Conservation (phyloP, 1,284 basidiomycete genomes). For the Leccinum olivaceoglutinosum region DNA sequence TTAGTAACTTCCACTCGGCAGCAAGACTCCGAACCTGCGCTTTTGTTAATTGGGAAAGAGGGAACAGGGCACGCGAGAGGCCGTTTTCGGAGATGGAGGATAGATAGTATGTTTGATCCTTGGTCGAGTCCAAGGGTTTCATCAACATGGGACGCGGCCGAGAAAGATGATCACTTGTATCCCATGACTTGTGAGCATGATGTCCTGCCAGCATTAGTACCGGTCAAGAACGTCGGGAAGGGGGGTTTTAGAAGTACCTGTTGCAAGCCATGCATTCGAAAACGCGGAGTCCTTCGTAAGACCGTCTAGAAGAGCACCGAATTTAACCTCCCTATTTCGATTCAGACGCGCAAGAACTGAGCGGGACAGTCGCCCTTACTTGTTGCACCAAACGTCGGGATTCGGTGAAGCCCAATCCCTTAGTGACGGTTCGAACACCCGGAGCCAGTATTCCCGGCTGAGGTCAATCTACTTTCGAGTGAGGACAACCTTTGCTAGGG, state of each 20-base stretch:
- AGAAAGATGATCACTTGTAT: slow-evolving; percentile 12
- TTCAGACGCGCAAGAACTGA: background rate
- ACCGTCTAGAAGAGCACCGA: slow-evolving; percentile 76
- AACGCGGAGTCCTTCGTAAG: slow-evolving; percentile 37
- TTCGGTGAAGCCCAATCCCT: slow-evolving; percentile 80
- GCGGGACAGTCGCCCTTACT: slow-evolving; percentile 34
- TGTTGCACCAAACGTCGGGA: slow-evolving; percentile 92
- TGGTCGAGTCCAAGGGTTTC: slow-evolving; percentile 60
- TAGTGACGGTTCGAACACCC: slow-evolving; percentile 83
- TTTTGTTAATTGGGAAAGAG: slow-evolving; percentile 68
- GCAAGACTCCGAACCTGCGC: slow-evolving; percentile 78
- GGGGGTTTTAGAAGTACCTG: slow-evolving; percentile 42
- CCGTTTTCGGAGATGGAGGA: slow-evolving; percentile 68
- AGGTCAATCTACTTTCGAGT: slow-evolving; percentile 61
- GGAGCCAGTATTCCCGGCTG: slow-evolving; percentile 82
- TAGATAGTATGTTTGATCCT: slow-evolving; percentile 95
- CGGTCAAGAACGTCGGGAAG: slow-evolving; percentile 2
- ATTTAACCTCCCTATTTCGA: slow-evolving; percentile 80
- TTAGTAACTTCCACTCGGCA: slow-evolving; percentile 59
- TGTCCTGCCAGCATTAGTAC: slow-evolving; percentile 53
- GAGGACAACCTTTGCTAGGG: slow-evolving; percentile 7
- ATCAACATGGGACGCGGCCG: slow-evolving; percentile 55
- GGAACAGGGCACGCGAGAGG: slow-evolving; percentile 72
- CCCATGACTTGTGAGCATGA: slow-evolving; percentile 76
- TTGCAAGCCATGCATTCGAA: slow-evolving; percentile 64